phyloP scores from a whole-genome alignment of 139 green algal species.

The Closterium sp. region DNA sequence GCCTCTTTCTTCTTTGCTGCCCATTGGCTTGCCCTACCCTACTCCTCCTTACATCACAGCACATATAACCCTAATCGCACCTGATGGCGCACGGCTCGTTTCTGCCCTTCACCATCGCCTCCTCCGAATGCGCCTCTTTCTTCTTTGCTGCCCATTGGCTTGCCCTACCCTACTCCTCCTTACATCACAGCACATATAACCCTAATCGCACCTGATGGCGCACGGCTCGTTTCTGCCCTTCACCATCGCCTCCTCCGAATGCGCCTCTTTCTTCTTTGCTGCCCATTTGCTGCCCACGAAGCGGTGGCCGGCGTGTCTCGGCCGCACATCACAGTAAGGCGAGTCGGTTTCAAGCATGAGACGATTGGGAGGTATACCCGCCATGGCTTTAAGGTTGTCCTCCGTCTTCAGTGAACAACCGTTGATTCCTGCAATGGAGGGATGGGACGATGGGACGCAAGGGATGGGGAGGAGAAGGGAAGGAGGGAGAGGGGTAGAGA shows the following conservation, averaged over 20 bases:
- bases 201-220: slow-evolving; percentile 56
- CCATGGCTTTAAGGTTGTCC: slow-evolving; percentile 73
- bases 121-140: slow-evolving; percentile 58
- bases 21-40: too few relatives aligned
- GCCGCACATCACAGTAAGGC: slow-evolving; percentile 76
- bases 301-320: slow-evolving; percentile 28
- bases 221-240: slow-evolving; percentile 86
- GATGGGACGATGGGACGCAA: neutral
- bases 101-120: slow-evolving; percentile 72
- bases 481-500: neutral
- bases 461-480: neutral
- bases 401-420: slow-evolving; percentile 87
- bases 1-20: slow-evolving; percentile 67
- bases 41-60: too few relatives aligned
- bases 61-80: neutral
- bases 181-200: too few relatives aligned
- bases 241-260: slow-evolving; percentile 52
- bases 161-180: too few relatives aligned
- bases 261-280: slow-evolving; percentile 71
- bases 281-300: slow-evolving; percentile 47
- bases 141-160: slow-evolving; percentile 49
- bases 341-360: slow-evolving; percentile 87
- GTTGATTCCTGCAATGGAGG: slow-evolving; percentile 69
- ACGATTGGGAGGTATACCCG: slow-evolving; percentile 66
- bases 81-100: slow-evolving; percentile 77